Evolutionary conservation across 495 filamentous ascomycete genomes (phyloP).

Genomic region (Trichoderma asperelloides): DNA sequence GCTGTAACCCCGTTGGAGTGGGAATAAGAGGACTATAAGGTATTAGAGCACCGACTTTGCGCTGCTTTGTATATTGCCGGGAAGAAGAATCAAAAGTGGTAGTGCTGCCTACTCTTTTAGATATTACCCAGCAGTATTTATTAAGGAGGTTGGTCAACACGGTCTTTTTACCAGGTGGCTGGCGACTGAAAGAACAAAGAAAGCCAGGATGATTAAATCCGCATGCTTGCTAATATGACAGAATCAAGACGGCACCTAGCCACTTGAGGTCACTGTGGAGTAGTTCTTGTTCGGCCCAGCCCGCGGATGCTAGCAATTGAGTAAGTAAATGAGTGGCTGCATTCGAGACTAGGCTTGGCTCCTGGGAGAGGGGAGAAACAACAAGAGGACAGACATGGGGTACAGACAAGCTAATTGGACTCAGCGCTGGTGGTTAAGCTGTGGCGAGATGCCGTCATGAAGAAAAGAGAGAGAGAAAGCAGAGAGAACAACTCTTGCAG

Average conservation of each 20-base stretch:
- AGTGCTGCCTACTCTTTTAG: too few species aligned
- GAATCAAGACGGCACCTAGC: neutral
- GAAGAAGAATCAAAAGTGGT: too few species aligned
- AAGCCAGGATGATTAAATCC: neutral
- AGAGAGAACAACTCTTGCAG: too few species aligned
- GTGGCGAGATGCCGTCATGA: neutral
- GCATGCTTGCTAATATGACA: neutral
- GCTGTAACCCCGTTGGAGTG: too few species aligned
- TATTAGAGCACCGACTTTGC: too few species aligned
- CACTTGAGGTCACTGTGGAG: neutral
- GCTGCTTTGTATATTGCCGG: too few species aligned
- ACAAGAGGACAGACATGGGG: neutral
- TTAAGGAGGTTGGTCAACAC: too few species aligned
- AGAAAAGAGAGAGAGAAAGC: too few species aligned
- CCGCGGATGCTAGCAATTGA: neutral
- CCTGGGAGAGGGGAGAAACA: neutral
- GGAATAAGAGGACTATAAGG: too few species aligned
- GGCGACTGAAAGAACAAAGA: neutral
- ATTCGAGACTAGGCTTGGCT: neutral
- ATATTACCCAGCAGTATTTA: too few species aligned
- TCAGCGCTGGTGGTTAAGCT: neutral
- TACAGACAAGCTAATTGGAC: neutral
- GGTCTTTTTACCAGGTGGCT: too few species aligned
- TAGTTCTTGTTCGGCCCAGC: conserved; percentile 1
- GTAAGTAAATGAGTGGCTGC: neutral